Percentiles rank a stretch among this genome's conserved stretches.
These are phyloP conservation scores for Phylloporus sp. DNA, from an alignment of 768 basidiomycete species.

Conservation along the genomic window DNA sequence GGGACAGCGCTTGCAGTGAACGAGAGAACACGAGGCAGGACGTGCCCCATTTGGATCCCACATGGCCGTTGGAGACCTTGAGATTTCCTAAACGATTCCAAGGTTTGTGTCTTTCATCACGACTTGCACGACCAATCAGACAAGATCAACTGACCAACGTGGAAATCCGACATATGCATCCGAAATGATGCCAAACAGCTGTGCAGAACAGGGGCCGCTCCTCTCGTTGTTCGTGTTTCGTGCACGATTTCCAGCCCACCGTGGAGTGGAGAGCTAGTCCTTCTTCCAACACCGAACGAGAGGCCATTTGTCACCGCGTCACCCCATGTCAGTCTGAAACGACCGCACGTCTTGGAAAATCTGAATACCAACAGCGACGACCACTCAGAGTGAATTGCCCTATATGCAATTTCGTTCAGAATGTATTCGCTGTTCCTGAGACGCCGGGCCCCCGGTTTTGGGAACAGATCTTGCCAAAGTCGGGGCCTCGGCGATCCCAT, in stretches of 20 bases:
- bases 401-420: background rate
- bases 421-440: background rate
- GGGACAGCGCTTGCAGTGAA: no score
- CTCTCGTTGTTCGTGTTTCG: slow-evolving; percentile 17
- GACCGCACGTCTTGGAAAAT: slow-evolving; percentile 5
- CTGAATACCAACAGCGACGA: background rate
- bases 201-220: slow-evolving; percentile 4
- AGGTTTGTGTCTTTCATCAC: slow-evolving; percentile 17
- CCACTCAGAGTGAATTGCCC: background rate
- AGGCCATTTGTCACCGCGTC: slow-evolving; percentile 2
- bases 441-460: slow-evolving; percentile 2
- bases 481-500: slow-evolving; percentile 17
- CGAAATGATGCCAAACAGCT: slow-evolving; percentile 4
- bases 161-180: slow-evolving; percentile 11
- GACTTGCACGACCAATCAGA: slow-evolving; percentile 4
- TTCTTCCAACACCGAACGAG: slow-evolving; percentile 6
- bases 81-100: slow-evolving; percentile 6
- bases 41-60: background rate
- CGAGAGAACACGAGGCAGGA: slow-evolving; percentile 14
- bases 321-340: slow-evolving; percentile 16
- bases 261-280: slow-evolving; percentile 12
- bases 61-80: slow-evolving; percentile 3
- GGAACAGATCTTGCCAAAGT: slow-evolving; percentile 11
- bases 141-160: slow-evolving; percentile 13
- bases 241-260: slow-evolving; percentile 19